Conservation (phyloP, 2,329 filamentous ascomycete genomes). For the Tolypocladium sp. region DNA sequence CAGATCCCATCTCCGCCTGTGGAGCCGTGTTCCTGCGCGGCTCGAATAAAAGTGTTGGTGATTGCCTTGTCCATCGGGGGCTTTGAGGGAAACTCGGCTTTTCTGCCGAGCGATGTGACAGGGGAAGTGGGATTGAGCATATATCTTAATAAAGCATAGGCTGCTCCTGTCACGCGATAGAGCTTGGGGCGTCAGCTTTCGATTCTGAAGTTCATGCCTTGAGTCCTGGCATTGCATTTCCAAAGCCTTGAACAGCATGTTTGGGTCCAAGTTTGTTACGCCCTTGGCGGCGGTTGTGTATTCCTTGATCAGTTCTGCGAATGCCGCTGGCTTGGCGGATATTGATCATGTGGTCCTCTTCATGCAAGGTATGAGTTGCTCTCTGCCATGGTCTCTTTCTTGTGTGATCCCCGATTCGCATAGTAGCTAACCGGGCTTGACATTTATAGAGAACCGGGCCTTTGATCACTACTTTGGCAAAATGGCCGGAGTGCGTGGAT, state of each 20-base stretch:
- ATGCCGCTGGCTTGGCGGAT: constrained; percentile 18
- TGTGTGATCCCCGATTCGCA: no score
- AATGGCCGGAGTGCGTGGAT: constrained; percentile 45
- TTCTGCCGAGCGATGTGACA: not conserved
- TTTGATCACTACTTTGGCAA: constrained; percentile 44
- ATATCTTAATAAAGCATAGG: not conserved
- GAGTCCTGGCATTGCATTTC: not conserved
- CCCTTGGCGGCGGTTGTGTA: not conserved
- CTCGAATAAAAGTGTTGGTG: not conserved
- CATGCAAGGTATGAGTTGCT: constrained; percentile 34
- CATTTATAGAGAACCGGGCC: constrained; percentile 20
- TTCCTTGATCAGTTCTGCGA: not conserved
- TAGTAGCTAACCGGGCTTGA: not conserved
- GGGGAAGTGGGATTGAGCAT: no score
- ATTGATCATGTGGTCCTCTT: constrained; percentile 49
- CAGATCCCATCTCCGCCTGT: not conserved
- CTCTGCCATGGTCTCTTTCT: no score
- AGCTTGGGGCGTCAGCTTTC: not conserved
- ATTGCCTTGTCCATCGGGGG: not conserved
- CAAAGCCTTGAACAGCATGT: not conserved
- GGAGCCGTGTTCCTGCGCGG: not conserved
- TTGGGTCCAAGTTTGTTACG: not conserved
- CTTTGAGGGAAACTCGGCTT: no score
- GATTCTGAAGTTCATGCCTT: not conserved
- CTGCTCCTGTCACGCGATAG: not conserved